Base-by-base conservation (phyloP, 805 yeast genomes). In the Nakazawaea ambrosiae region DNA sequence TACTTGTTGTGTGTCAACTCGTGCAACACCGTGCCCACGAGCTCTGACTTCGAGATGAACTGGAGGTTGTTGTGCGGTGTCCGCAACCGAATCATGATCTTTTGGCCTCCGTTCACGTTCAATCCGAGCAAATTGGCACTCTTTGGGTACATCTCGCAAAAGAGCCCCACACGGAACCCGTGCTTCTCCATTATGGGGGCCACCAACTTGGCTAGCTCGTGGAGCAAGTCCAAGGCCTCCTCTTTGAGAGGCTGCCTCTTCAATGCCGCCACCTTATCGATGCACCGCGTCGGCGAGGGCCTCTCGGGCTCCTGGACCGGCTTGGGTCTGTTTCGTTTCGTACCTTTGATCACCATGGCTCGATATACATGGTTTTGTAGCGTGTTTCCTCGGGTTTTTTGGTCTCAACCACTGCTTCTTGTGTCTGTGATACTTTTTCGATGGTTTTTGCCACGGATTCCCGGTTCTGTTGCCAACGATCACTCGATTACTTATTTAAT, bases 21-120 rank as follows among this genome's bases (percentile, higher is more conserved):
- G 57, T 90, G 97, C 4, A 90, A 62, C 77, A 88, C 73, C 0
- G 96, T 87, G 1, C 88, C 95, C 19, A 89, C 52, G 2, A 89
- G 59, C 35, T 77, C 78, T 3, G 76, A 68, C 57, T 79, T 60
- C 1, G 88, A 80, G 15, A 78, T 53, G 53, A 89, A 88, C 40
- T 51, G 49, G 23, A 49, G 48, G 19, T 66, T 67, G 47, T 81
- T 73, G 16, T 61, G 55, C 5, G 77, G 73, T 22, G 71, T 69
- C 40, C 97, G 64, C 25, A 90, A 61, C 41, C 97, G 56, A 9
- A 90, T 51, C 53, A 81, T 68, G 15, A 90, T 77, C 53, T 81
- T 82, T 42, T 63, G 63, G 1, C 97, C 97, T 5, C 59, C 58
- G 52, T 86, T 86, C 6, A 87, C 87, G 55, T 90, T 90, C 45